Base-by-base conservation (phyloP, 2,329 filamentous ascomycete genomes). In the Neobulgaria alba region DNA sequence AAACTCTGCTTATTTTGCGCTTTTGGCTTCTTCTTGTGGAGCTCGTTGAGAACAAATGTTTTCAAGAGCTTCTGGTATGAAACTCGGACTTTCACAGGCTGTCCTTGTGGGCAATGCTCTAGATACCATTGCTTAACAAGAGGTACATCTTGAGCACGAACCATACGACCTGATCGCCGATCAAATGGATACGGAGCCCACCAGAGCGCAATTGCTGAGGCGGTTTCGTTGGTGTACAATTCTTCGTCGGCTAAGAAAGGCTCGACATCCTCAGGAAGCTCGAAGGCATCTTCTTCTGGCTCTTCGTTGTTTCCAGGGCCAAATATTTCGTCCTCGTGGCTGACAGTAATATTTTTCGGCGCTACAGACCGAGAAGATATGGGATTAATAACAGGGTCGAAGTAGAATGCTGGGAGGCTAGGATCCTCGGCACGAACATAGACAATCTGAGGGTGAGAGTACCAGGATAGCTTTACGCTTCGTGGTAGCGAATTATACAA, bases 11-110 rank as follows among this genome's bases (percentile, higher is more conserved):
- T 94, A 67, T 89, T 95, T 53, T 95, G 82, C 3, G 92, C 86
- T 70, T 98, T 96, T 5, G 90, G 87, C 51, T 84, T 86, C 66
- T 89, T 93, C 68, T 90, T 93, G 65, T 98, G 93, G 34, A 98
- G 72, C 65, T 96, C 90, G 54, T 98, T 98, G 50, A 98, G 73
- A 14, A 98, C 92, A 54, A 81, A 98, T 3, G 85, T 90, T 71
- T 98, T 98, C 32, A 98, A 72, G 44, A 98, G 69, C 67, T 98
- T 98, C 64, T 98, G 92, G 61, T 98, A 98, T 0, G 92, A 98
- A 8, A 98, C 92, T 57, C 92, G 79, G 40, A 98, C 89, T 67
- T 98, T 98, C 51, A 96, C 89, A 1, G 92, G 90, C 56, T 95
- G 88, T 29, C 84, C 83, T 41, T 82, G 77, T 9, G 92, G 89